Percentiles rank a stretch among this genome's conserved stretches.
These are phyloP conservation scores for Volvariella volvacea DNA, from an alignment of 1,284 basidiomycete species.

Conservation along the genomic window DNA sequence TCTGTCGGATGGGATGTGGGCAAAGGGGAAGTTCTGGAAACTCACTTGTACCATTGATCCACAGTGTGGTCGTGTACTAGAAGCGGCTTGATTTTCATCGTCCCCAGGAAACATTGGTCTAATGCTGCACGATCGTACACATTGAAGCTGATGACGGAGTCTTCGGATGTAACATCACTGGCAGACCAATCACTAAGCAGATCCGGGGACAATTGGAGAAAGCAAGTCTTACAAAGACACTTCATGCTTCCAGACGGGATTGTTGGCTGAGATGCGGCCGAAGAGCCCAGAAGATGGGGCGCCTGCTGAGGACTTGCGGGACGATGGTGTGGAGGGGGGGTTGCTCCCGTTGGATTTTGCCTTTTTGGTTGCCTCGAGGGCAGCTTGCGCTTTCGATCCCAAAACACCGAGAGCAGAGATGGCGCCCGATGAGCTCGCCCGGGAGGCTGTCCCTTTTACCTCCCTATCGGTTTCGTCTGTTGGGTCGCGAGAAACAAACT, in stretches of 20 bases:
- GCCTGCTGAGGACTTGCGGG: conserved; percentile 21
- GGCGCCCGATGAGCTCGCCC: conserved; percentile 52
- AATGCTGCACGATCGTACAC: conserved; percentile 86
- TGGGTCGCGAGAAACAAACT: conserved; percentile 93
- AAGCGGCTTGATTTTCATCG: conserved; percentile 85
- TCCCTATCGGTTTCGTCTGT: conserved; percentile 83
- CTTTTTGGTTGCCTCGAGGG: conserved; percentile 26
- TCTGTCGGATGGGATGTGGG: conserved; percentile 1
- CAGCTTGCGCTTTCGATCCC: conserved; percentile 41
- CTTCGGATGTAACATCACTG: conserved; percentile 93
- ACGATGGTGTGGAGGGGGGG: conserved; percentile 30
- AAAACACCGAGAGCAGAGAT: conserved; percentile 67
- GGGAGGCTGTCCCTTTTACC: conserved; percentile 72
- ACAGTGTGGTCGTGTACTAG: conserved; percentile 90
- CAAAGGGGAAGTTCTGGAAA: conserved; percentile 14
- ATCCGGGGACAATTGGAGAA: conserved; percentile 10
- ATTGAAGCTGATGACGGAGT: conserved; percentile 82
- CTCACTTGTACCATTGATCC: conserved; percentile 95
- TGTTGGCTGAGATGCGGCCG: conserved; percentile 65
- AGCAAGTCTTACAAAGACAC: conserved; percentile 78
- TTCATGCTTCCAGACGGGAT: conserved; percentile 98
- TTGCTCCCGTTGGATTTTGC: conserved; percentile 25
- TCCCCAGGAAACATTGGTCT: conserved; percentile 88
- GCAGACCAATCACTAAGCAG: conserved; percentile 13
- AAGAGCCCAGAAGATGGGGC: conserved; percentile 43